phyloP scores from a whole-genome alignment of 768 basidiomycete species.

The Hericium rajendrae region DNA sequence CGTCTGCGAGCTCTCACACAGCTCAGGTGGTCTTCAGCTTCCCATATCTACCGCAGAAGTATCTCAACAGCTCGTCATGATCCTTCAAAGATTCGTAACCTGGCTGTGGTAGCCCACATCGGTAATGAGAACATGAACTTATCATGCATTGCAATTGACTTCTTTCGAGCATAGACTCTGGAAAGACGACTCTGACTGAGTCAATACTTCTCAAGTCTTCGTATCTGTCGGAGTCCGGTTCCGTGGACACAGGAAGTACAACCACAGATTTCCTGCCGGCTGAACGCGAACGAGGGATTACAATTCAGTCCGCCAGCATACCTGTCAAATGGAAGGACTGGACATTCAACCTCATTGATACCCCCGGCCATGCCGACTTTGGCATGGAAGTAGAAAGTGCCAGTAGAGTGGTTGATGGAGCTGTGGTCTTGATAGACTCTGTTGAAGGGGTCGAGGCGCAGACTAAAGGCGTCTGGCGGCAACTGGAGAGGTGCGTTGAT shows the following conservation, averaged over 20 bases:
- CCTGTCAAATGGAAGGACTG: conserved; percentile 80
- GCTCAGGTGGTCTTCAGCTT: neutral
- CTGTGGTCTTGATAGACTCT: conserved; percentile 80
- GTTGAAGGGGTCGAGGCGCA: conserved; percentile 90
- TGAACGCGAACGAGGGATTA: conserved; percentile 85
- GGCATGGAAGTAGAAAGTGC: conserved; percentile 97
- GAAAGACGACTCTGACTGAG: conserved; percentile 84
- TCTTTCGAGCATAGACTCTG: conserved; percentile 91
- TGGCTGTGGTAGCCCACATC: conserved; percentile 86
- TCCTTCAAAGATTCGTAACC: conserved; percentile 49
- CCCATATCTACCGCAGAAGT: conserved; percentile 2
- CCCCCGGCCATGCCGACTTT: conserved; percentile 89
- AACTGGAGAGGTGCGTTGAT: conserved; percentile 66
- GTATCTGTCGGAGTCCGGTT: conserved; percentile 64
- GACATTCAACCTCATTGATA: conserved; percentile 84
- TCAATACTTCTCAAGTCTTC: conserved; percentile 72
- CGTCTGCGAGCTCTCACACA: neutral
- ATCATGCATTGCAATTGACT: conserved; percentile 4
- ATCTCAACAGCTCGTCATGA: conserved; percentile 22
- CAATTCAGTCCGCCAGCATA: conserved; percentile 87
- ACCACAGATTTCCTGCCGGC: conserved; percentile 86
- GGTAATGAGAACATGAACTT: conserved; percentile 31
- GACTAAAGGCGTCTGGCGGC: conserved; percentile 82
- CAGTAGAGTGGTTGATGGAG: conserved; percentile 83
- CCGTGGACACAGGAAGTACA: conserved; percentile 85